These are phyloP conservation scores for Streptanthus diversifolius DNA, from an alignment of 345 rosid species.

Conservation along the genomic window DNA sequence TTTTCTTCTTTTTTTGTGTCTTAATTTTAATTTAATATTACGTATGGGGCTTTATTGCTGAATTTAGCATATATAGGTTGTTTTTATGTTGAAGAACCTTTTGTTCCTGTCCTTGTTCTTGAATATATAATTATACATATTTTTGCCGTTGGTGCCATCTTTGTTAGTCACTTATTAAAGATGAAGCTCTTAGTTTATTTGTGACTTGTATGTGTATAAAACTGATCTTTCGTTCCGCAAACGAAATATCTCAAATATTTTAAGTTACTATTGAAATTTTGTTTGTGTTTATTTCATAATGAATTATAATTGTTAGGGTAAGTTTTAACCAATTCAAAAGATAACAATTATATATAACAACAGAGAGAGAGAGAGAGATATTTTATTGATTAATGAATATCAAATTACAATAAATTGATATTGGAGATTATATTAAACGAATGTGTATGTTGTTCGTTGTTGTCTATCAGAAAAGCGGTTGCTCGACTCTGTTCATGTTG, in stretches of 20 bases:
- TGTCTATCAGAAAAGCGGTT: too few relatives aligned
- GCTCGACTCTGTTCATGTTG: too few relatives aligned
- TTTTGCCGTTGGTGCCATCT: slow-evolving; percentile 11
- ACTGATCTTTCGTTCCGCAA: not conserved
- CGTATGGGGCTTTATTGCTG: slow-evolving; percentile 22
- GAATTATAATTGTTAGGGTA: not conserved
- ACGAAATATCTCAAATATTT: too few relatives aligned
- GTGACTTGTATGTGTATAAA: not conserved
- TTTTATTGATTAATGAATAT: not conserved
- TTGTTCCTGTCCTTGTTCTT: slow-evolving; percentile 42
- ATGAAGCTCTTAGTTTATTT: slow-evolving; percentile 1
- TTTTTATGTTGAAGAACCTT: slow-evolving; percentile 33
- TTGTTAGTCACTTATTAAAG: not conserved
- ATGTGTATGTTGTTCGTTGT: too few relatives aligned
- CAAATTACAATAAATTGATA: not conserved
- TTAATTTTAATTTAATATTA: not conserved
- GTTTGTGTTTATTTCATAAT: not conserved
- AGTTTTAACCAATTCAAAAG: not conserved
- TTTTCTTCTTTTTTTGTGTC: not conserved
- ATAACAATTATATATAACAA: too few relatives aligned
- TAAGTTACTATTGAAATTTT: not conserved
- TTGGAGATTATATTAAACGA: not conserved
- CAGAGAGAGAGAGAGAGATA: too few relatives aligned
- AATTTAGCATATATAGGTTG: slow-evolving; percentile 44
- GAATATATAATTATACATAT: slow-evolving; percentile 23